Evolutionary conservation across 495 filamentous ascomycete genomes (phyloP).

Genomic region (Lichenothelia convexa): DNA sequence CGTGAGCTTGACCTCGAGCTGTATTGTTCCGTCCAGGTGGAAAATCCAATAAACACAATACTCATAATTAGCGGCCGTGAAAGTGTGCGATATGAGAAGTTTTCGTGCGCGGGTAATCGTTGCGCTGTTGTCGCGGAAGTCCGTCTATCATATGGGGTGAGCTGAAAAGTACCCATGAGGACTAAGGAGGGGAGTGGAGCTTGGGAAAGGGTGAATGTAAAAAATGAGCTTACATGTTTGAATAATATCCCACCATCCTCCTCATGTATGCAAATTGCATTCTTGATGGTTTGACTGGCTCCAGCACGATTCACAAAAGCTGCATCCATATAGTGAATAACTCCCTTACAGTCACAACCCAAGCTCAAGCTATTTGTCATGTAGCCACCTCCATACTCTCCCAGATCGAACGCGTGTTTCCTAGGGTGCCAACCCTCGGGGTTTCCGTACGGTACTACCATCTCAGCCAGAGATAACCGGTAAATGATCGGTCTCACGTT

Average conservation of each 20-base stretch:
- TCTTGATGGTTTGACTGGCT: conserved; percentile 62
- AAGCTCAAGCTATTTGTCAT: conserved; percentile 85
- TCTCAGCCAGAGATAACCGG: conserved; percentile 82
- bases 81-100: conserved; percentile 78
- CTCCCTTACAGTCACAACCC: conserved; percentile 90
- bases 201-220: conserved; percentile 5
- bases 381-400: conserved; percentile 87
- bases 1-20: conserved; percentile 88
- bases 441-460: conserved; percentile 94
- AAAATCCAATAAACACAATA: conserved; percentile 92
- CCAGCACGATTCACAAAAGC: conserved; percentile 72
- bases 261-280: conserved; percentile 94
- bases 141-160: too few species aligned
- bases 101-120: conserved; percentile 79
- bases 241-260: conserved; percentile 87
- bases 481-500: conserved; percentile 69
- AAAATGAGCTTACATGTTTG: too few species aligned
- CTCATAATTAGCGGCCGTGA: conserved; percentile 95
- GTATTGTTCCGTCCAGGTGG: conserved; percentile 84
- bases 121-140: conserved; percentile 79
- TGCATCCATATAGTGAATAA: conserved; percentile 80
- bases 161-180: too few species aligned
- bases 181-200: too few species aligned
- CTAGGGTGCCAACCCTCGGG: conserved; percentile 83
- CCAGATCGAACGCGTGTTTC: conserved; percentile 88